phyloP scores from a whole-genome alignment of 2,329 filamentous ascomycete genomes.

The Fusarium gaditjirri region DNA sequence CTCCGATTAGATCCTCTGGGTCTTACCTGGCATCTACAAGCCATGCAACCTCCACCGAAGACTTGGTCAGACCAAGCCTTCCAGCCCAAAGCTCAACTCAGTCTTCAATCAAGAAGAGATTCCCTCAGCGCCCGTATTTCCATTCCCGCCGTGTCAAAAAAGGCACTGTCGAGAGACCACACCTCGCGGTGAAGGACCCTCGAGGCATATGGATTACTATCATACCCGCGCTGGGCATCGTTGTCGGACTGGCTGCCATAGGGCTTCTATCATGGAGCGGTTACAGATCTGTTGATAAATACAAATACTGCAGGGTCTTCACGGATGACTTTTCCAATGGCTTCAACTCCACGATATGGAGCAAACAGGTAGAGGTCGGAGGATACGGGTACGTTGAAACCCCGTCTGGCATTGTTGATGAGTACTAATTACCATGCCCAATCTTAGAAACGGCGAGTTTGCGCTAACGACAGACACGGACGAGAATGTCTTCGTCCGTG shows the following conservation, averaged over 20 bases:
- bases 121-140: not conserved
- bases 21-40: not conserved
- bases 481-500: not conserved
- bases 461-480: not conserved
- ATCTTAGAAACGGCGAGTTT: not conserved
- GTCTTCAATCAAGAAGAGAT: not conserved
- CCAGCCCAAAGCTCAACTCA: not conserved
- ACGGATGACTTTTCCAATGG: not conserved
- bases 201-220: not conserved
- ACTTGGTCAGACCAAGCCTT: not conserved
- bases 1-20: not conserved
- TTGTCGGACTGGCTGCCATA: not conserved
- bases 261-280: not conserved
- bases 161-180: not conserved
- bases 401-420: accelerated
- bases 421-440: accelerated
- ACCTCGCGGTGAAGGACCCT: not conserved
- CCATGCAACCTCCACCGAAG: not conserved
- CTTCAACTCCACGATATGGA: not conserved
- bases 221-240: not conserved
- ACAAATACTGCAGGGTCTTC: not conserved
- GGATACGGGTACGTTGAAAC: not conserved
- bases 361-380: not conserved
- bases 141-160: not conserved
- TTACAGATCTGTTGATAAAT: not conserved